Evolutionary conservation across 2,329 filamentous ascomycete genomes (phyloP), one percentile per base, ranked within the genome.

Genomic region (Xylariaceae sp.): DNA sequence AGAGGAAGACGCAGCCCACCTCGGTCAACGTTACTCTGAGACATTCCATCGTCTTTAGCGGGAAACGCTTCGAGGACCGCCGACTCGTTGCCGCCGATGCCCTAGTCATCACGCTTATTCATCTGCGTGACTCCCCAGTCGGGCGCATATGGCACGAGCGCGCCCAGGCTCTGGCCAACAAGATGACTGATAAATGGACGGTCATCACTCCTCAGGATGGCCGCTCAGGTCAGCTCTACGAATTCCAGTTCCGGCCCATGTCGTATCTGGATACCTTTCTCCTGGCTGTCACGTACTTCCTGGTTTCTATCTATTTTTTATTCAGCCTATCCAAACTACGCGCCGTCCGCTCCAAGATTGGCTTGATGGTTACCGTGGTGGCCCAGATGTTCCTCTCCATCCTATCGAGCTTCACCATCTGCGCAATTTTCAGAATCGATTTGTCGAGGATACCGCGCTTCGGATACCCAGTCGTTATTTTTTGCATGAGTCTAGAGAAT

Each of bases 21-120:
- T 75, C 74, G 2, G 74, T 84, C 47, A 86, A 88, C 51, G 66
- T 87, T 27, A 86, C 82, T 0, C 61, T 90, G 18, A 73, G 83
- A 8, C 83, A 85, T 49, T 84, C 82, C 2, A 85, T 84, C 33
- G 83, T 89, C 13, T 87, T 90, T 46, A 85, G 83, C 37, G 84
- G 84, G n/a, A 88, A 89, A 52, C 68, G 71, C 4, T 89, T 87
- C 44, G 71, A 79, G 36, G 75, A 83, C 36, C 71, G 75, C 9
- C 71, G 66, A 33, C 66, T 90, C 3, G 64, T 79, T 16, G 82
- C 82, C 4, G 83, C 81, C 1, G 84, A 90, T 60, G 81, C 84
- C 3, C 65, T 90, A 5, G 83, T 90, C 35, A 78, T 90, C 39
- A 88, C 83, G 5, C 60, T 90, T 5, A 71, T 89, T 38, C 80